Evolutionary conservation across 345 rosid genomes (phyloP), one percentile per base, ranked within the genome.

Genomic region (Melaleuca quinquenervia): DNA sequence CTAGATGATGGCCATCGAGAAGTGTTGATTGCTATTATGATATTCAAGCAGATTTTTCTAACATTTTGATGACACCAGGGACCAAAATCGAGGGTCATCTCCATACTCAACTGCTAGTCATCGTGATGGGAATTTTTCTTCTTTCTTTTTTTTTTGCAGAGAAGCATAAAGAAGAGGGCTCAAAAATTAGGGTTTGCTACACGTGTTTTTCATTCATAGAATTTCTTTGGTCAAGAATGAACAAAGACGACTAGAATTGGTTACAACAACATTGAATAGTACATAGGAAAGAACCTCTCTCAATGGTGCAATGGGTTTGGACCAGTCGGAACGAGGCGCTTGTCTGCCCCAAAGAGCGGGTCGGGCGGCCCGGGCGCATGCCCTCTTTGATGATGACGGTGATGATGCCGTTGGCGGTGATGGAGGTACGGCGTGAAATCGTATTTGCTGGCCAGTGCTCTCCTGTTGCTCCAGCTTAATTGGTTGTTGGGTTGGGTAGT

Each of bases 271-370:
- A 6, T 70, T 50, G 53, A 76, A 36, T 36, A 84, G 78, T 27
- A 87, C 82, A 82, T 53, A 62, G 49, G 12, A 55, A 64, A 55
- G 55, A 24, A 83, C 56, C 74, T 74, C 84, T 85, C 84, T 96
- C 94, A 93, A 91, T 95, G 99, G 92, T 96, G 99, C 93, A 96
- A 91, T n/a, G 99, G 98, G 91, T 96, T 96, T 0, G 99, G 98
- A 84, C 99, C 99, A 11, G 94, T 90, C 48, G 99, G 99, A 82
- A 96, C 98, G 49, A 92, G 96, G 44, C 98, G 98, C 90, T 96
- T 96, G 88, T 96, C 93, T 24, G 92, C 94, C 45, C 94, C 96
- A 78, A 89, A 94, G 16, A 88, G 90, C 0, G 90, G 93, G 85
- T 96, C 97, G 5, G 80, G 80, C 7, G 80, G 80, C 26, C 80